Evolutionary conservation across 1,284 basidiomycete species (phyloP), one percentile per base, ranked within the genome.

Genomic region (Boletus semigastroideus): DNA sequence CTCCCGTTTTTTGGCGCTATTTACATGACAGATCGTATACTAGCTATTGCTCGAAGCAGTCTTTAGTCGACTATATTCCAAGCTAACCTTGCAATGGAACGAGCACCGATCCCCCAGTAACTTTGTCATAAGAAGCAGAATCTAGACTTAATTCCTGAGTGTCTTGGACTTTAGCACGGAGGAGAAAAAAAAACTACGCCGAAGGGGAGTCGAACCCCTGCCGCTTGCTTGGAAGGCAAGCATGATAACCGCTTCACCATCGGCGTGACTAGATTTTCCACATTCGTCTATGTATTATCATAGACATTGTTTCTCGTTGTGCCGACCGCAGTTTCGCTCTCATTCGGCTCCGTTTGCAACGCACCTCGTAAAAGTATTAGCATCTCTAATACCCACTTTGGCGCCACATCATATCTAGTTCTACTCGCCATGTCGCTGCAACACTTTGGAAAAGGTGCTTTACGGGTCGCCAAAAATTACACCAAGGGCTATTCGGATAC

Each of bases 401-500:
- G 45, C 43, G 17, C 46, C 45, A 20, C n/a, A 47, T n/a, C 17
- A 22, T 41, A 42, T 46, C 33, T 27, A 53, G 39, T 49, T 36
- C 10, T 16, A 17, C 6, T 27, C 42, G 44, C 53, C 30, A 68
- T 68, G 69, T 71, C 66, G 43, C 42, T 88, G 75, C 85, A 88
- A 68, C 78, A 87, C 62, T 84, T 90, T 69, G 86, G 84, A 58
- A 90, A 90, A 71, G 84, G 82, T 55, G 88, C 90, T 44, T 79
- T 94, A 46, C 83, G 93, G 49, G 90, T 92, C 38, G 90, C 90
- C 52, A 96, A 96, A 74, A 95, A 96, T 71, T 95, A 95, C 70
- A 96, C 94, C 42, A 96, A 95, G 66, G 87, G 94, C 9, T 97
- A 97, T 73, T 94, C 92, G 48, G 93, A 97, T 62, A 89, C 87